Conservation (phyloP, 306 rosid genomes). For the Vachellia pachyceras region DNA sequence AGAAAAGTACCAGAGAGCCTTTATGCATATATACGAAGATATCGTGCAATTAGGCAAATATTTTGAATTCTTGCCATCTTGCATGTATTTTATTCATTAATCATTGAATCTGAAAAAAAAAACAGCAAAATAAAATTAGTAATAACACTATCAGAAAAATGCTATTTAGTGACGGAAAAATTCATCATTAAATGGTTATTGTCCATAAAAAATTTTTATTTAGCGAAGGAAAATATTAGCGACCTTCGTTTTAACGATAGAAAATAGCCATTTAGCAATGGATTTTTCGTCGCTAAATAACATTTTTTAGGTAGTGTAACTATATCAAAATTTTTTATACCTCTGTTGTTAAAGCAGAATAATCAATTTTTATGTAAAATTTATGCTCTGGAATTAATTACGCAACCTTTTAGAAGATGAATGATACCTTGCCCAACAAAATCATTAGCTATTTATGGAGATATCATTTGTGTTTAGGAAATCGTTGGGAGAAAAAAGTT, state of each 20-base stretch:
- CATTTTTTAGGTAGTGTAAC: too few relatives aligned
- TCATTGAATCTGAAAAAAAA: slow-evolving; percentile 18
- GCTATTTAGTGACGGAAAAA: too few relatives aligned
- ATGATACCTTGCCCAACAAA: background rate
- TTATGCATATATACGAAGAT: background rate
- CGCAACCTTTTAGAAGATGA: background rate
- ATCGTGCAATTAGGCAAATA: slow-evolving; percentile 41
- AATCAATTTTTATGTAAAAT: background rate
- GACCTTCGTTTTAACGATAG: too few relatives aligned
- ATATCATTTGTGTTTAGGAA: too few relatives aligned
- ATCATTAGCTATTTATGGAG: background rate
- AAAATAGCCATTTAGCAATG: too few relatives aligned
- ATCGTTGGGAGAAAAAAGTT: too few relatives aligned
- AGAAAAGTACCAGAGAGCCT: slow-evolving; percentile 26
- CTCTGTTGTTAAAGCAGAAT: background rate
- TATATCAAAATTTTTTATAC: background rate
- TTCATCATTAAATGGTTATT: too few relatives aligned
- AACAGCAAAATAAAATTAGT: background rate
- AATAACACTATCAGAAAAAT: too few relatives aligned
- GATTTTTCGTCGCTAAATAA: too few relatives aligned
- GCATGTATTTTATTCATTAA: slow-evolving; percentile 26
- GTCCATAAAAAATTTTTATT: too few relatives aligned
- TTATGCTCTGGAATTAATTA: background rate
- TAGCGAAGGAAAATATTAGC: too few relatives aligned
- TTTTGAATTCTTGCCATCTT: slow-evolving; percentile 36